Conservation (phyloP, 1,284 basidiomycete genomes). For the Ceratobasidium sp. region DNA sequence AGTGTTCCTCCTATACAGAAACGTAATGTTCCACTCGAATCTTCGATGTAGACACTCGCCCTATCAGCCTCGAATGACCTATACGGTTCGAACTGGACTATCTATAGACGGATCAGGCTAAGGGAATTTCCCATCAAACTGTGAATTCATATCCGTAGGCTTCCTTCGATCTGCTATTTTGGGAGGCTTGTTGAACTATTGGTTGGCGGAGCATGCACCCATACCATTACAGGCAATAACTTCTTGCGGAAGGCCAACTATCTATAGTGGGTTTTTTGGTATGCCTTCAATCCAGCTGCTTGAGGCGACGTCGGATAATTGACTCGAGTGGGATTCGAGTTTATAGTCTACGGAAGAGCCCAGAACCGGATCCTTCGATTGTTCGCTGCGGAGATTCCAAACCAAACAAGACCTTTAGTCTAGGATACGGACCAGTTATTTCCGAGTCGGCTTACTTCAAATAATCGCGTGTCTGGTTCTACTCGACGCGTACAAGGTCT, state of each 20-base stretch:
- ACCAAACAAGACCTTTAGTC: not conserved
- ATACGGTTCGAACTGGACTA: too few species aligned
- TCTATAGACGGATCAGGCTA: not conserved
- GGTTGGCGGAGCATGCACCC: too few species aligned
- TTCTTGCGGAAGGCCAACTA: too few species aligned
- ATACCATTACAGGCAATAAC: too few species aligned
- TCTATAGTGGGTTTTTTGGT: too few species aligned
- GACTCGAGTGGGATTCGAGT: slow-evolving; percentile 9
- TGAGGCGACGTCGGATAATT: slow-evolving; percentile 7
- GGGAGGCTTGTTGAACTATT: slow-evolving; percentile 8
- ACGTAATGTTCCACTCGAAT: too few species aligned
- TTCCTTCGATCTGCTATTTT: slow-evolving; percentile 23
- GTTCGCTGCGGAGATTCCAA: slow-evolving; percentile 14
- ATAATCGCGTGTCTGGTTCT: slow-evolving; percentile 19
- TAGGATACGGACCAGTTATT: slow-evolving; percentile 20
- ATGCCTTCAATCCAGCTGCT: not conserved
- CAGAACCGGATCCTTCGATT: too few species aligned
- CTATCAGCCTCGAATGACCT: too few species aligned
- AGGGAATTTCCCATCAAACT: not conserved
- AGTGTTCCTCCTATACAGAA: too few species aligned
- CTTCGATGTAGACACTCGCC: too few species aligned
- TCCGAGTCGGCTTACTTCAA: slow-evolving; percentile 17
- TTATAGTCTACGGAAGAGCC: not conserved
- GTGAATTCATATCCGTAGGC: not conserved
- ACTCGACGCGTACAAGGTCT: not conserved